A percentile compares a stretch with the other conserved stretches of the same genome.
Conservation (phyloP, 495 filamentous ascomycete species). For the Xylaria venustula region DNA sequence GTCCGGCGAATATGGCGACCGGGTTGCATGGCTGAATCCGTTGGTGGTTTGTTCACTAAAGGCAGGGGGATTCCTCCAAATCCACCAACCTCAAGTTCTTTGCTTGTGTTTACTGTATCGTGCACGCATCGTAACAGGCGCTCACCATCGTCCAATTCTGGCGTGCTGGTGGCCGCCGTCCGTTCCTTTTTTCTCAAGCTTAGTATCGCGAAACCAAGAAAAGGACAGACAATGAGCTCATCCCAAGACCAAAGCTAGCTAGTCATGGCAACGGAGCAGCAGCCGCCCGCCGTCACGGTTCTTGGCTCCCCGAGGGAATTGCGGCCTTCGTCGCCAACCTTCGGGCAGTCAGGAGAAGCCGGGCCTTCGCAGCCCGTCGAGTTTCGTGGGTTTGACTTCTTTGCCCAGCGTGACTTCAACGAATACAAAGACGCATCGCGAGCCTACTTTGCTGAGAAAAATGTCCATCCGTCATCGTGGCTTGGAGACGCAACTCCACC, state of each 20-base stretch:
- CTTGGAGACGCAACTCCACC: slow-evolving; percentile 29
- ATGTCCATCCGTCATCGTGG: slow-evolving; percentile 25
- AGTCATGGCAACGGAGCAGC: slow-evolving; percentile 13
- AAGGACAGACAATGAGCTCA: background rate
- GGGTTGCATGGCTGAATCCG: slow-evolving; percentile 4
- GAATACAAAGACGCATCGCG: slow-evolving; percentile 27
- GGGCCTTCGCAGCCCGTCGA: slow-evolving; percentile 19
- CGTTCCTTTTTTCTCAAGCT: background rate
- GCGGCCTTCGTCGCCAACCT: slow-evolving; percentile 6
- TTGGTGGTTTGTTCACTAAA: background rate
- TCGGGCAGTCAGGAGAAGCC: background rate
- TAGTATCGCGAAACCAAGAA: background rate
- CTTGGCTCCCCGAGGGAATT: slow-evolving; percentile 13
- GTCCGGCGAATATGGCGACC: background rate
- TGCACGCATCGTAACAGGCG: background rate
- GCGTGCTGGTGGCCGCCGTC: slow-evolving; percentile 9
- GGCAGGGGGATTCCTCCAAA: slow-evolving; percentile 3
- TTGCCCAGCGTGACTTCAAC: slow-evolving; percentile 29
- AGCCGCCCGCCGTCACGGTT: slow-evolving; percentile 7
- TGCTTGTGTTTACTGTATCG: background rate
- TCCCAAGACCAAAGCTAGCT: background rate
- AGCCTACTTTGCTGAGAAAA: slow-evolving; percentile 26
- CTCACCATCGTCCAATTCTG: background rate
- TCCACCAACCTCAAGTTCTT: background rate
- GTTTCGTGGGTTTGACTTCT: slow-evolving; percentile 32